Base-by-base conservation (phyloP, 306 rosid genomes). In the Trifolium subterraneum region DNA sequence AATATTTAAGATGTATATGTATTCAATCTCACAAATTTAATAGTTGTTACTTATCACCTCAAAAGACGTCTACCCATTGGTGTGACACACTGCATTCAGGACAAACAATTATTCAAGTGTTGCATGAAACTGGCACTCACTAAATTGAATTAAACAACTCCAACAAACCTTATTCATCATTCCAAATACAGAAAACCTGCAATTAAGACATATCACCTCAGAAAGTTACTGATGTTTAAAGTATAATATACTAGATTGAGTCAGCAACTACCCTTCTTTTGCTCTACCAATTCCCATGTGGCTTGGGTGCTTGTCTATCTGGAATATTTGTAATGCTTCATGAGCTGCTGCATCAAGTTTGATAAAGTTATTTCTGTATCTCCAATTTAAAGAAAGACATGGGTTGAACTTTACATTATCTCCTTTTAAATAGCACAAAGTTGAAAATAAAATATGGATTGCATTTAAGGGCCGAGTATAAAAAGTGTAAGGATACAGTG, bases 251-350 rank as follows among this genome's bases (percentile, higher is more conserved):
- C 19, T 63, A 44, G 75, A 63, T 45, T 11, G 59, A 68, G 72
- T 80, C 64, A 78, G 65, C n/a, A 73, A 76, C 55, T 83, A 93
- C 98, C 97, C 98, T 86, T 94, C 98, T 87, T 94, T 94, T 64
- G 97, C 91, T 84, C 96, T 86, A 68, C 98, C 98, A 76, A 94
- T 94, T 82, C 98, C 98, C 98, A 94, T 94, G 78, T 91, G 92
- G 88, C 98, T 94, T 45, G 98, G 96, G 84, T 91, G 98, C 87
- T 88, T 94, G 87, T 94, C 98, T 38, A 80, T 86, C 84, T 91
- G 98, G 88, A 94, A 94, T 83, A 94, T 94, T 81, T 94, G 98
- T 87, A 94, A 82, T 42, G 97, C 94, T 87, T 94, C 96, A 73
- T 88, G 96, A 83, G 97, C 93, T 67, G 95, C 84, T 39, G 92